These are phyloP conservation scores for Phytophthora podocarpi DNA, from an alignment of 352 stramenopile genomes.

Conservation along the genomic window DNA sequence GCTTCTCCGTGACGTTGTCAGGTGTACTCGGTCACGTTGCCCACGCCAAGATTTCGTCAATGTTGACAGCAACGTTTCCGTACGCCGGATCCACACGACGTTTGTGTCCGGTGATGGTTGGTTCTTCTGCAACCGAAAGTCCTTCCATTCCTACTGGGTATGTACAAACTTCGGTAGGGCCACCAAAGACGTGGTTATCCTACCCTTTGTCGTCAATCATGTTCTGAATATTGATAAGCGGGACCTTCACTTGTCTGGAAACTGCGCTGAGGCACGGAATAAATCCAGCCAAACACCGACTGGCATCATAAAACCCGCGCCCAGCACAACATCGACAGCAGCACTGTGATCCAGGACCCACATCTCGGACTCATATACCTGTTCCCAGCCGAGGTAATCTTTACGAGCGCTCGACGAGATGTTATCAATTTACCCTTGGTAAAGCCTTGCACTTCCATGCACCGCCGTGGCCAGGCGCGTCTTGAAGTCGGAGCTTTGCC, in stretches of 20 bases:
- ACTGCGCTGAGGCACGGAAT: neutral
- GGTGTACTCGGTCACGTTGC: neutral
- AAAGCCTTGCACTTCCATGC: neutral
- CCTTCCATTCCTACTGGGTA: slow-evolving; percentile 1
- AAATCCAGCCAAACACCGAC: slow-evolving; percentile 6
- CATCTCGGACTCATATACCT: neutral
- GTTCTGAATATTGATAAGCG: neutral
- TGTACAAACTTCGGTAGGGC: neutral
- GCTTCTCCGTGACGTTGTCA: neutral
- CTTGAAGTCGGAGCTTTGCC: too few relatives aligned
- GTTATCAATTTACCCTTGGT: neutral
- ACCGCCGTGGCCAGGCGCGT: neutral
- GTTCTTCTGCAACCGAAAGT: too few relatives aligned
- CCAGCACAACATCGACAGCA: too few relatives aligned
- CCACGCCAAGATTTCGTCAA: neutral
- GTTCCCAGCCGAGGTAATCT: slow-evolving; percentile 1
- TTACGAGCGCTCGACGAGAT: neutral
- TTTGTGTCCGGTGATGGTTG: neutral
- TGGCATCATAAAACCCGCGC: slow-evolving; percentile 6
- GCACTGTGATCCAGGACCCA: neutral
- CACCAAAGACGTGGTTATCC: neutral
- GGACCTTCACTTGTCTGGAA: slow-evolving; percentile 2
- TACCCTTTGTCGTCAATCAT: neutral
- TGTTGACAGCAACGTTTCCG: neutral
- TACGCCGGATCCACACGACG: slow-evolving; percentile 1